A percentile compares a stretch with the other conserved stretches of the same genome.
phyloP scores from a whole-genome alignment of 2,329 filamentous ascomycete genomes.

The Macroventuria anomochaeta region DNA sequence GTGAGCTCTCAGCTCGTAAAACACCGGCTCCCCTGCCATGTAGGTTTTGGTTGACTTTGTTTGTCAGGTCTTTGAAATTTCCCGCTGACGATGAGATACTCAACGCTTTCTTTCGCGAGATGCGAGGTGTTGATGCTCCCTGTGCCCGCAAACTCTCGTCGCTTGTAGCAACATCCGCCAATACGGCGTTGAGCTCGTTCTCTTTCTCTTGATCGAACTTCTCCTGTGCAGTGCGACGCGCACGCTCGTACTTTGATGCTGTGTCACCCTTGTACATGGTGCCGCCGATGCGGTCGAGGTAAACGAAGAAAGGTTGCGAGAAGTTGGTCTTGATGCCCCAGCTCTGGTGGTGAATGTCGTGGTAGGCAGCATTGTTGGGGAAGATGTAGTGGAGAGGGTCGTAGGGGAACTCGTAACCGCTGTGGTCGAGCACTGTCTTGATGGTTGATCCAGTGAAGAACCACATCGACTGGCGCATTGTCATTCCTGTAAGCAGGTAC shows the following conservation, averaged over 20 bases:
- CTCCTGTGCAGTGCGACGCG: conserved; percentile 62
- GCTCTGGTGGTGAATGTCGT: conserved; percentile 98
- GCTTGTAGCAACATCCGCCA: conserved; percentile 24
- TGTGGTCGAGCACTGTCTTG: conserved; percentile 98
- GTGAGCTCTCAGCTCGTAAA: conserved; percentile 53
- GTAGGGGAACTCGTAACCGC: conserved; percentile 93
- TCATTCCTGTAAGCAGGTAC: conserved; percentile 83
- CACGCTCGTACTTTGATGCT: conserved; percentile 64
- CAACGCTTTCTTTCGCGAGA: conserved; percentile 51
- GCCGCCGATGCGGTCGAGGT: conserved; percentile 84
- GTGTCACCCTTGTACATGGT: conserved; percentile 80
- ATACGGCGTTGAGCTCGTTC: conserved; percentile 27
- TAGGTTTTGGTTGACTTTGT: conserved; percentile 55
- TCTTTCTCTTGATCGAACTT: conserved; percentile 60
- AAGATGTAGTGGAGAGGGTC: conserved; percentile 92
- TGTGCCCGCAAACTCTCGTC: conserved; percentile 38
- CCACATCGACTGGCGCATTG: conserved; percentile 81
- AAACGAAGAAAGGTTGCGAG: conserved; percentile 90
- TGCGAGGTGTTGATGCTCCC: conserved; percentile 47
- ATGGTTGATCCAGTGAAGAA: conserved; percentile 90
- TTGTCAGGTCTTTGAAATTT: conserved; percentile 54
- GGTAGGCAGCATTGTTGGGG: conserved; percentile 94
- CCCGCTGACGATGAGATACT: conserved; percentile 48
- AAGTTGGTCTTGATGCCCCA: conserved; percentile 99
- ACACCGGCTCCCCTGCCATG: conserved; percentile 56